These are phyloP conservation scores for Marasmius sp. DNA, from an alignment of 1,284 basidiomycete species.

Conservation along the genomic window DNA sequence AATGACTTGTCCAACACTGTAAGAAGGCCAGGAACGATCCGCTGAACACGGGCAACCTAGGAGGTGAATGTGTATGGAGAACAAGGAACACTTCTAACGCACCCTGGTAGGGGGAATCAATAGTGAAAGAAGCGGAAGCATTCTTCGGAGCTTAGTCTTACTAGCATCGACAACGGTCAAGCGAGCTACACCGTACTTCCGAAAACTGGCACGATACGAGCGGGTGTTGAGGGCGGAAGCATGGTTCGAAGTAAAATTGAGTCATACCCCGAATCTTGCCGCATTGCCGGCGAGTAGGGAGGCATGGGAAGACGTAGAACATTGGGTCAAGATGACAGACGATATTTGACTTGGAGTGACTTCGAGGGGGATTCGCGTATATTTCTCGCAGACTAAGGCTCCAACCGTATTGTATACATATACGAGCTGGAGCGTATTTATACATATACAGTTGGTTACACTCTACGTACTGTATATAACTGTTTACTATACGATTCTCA, in stretches of 20 bases:
- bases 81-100: not conserved
- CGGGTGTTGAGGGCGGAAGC: not conserved
- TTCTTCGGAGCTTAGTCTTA: not conserved
- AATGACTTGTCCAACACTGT: not conserved
- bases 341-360: not conserved
- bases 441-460: too few species aligned
- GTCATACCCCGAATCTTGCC: too few species aligned
- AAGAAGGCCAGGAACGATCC: not conserved
- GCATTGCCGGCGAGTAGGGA: not conserved
- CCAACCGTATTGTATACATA: too few species aligned
- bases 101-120: not conserved
- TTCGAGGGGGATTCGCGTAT: not conserved
- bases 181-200: not conserved
- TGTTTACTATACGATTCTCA: too few species aligned
- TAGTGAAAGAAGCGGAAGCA: not conserved
- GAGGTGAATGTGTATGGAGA: not conserved
- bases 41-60: not conserved
- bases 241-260: too few species aligned
- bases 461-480: too few species aligned
- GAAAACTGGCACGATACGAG: not conserved
- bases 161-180: not conserved
- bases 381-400: not conserved
- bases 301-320: not conserved
- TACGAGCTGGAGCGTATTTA: too few species aligned
- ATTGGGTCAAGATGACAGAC: not conserved